phyloP scores from a whole-genome alignment of 1,284 basidiomycete species.

The Malassezia psittaci region DNA sequence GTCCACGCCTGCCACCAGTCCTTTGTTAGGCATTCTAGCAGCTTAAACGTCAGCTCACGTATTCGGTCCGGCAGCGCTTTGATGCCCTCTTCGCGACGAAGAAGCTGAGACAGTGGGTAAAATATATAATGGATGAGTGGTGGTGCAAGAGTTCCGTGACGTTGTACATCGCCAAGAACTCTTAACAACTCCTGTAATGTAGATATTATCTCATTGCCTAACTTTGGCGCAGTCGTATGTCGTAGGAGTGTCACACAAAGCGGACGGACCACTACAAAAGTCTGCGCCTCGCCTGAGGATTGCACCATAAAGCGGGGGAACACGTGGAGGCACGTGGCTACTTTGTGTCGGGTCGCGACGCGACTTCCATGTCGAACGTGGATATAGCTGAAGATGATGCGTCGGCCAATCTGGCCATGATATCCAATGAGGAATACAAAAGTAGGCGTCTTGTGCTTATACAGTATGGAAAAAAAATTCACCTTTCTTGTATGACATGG shows the following conservation, averaged over 20 bases:
- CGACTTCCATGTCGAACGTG: constrained; percentile 23
- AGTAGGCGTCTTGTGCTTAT: constrained; percentile 15
- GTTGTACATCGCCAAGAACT: not conserved
- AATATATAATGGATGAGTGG: constrained; percentile 39
- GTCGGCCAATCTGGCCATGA: constrained; percentile 35
- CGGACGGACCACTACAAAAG: not conserved
- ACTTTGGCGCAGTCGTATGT: not conserved
- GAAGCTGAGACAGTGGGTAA: constrained; percentile 39
- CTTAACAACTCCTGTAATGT: not conserved
- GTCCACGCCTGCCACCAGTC: constrained; percentile 39
- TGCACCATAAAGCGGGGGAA: not conserved
- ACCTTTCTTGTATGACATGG: constrained; percentile 82
- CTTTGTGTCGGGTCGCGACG: not conserved
- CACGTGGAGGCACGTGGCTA: constrained; percentile 16
- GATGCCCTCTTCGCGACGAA: constrained; percentile 21
- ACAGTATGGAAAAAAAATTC: constrained; percentile 48
- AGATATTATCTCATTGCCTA: not conserved
- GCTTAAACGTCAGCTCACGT: constrained; percentile 17
- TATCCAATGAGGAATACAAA: constrained; percentile 45
- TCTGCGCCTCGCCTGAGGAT: not conserved
- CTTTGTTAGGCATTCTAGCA: constrained; percentile 21
- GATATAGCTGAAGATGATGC: constrained; percentile 36
- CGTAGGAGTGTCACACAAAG: constrained; percentile 3
- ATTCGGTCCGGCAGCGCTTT: constrained; percentile 25
- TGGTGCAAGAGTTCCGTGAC: constrained; percentile 12